Evolutionary conservation across 78 protist species (phyloP).

Genomic region (Carpediemonas membranifera): DNA sequence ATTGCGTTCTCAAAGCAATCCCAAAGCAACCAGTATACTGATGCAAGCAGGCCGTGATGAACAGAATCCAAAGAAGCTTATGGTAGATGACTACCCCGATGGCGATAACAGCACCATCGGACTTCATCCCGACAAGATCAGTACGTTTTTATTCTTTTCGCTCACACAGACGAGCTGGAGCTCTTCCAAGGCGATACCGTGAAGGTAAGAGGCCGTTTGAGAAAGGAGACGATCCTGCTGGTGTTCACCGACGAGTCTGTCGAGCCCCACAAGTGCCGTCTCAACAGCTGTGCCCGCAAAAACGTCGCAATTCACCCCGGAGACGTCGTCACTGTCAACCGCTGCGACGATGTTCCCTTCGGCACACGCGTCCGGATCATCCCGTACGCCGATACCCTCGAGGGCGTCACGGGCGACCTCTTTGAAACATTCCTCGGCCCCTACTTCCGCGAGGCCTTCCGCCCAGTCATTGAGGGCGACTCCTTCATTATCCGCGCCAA

Average conservation of each 20-base stretch:
- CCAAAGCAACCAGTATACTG: too few relatives aligned
- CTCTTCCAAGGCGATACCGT: constrained; percentile 3
- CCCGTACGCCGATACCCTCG: constrained; percentile 97
- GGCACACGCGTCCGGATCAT: constrained; percentile 85
- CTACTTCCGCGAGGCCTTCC: constrained; percentile 94
- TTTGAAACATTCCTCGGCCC: constrained; percentile 93
- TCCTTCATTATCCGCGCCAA: constrained; percentile 84
- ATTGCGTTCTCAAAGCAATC: too few relatives aligned
- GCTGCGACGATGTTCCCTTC: constrained; percentile 59
- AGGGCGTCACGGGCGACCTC: constrained; percentile 90
- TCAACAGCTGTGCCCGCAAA: constrained; percentile 80
- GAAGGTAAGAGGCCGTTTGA: neutral
- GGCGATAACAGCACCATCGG: constrained; percentile 4
- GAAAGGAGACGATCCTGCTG: neutral
- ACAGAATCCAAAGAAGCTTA: neutral
- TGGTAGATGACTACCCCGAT: constrained; percentile 13
- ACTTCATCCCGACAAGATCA: constrained; percentile 2
- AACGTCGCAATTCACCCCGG: constrained; percentile 83
- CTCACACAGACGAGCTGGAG: too few relatives aligned
- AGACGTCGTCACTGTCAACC: constrained; percentile 82
- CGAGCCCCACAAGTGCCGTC: constrained; percentile 73
- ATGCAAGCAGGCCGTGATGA: too few relatives aligned
- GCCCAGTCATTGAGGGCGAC: constrained; percentile 93
- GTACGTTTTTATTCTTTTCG: too few relatives aligned
- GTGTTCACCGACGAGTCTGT: neutral